Base-by-base conservation (phyloP, 768 basidiomycete species). In the Pisolithus orientalis region DNA sequence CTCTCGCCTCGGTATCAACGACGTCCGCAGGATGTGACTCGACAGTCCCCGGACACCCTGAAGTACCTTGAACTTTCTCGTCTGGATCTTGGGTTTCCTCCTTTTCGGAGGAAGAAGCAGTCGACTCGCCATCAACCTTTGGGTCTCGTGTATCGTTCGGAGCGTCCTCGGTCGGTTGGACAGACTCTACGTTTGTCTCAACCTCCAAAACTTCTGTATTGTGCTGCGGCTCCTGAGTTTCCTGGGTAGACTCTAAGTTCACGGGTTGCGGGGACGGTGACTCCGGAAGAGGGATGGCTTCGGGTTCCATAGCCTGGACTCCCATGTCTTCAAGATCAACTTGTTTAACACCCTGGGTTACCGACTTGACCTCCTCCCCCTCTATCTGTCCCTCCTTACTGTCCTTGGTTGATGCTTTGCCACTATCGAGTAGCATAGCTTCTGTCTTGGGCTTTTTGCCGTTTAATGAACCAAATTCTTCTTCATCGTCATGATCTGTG, bases 311-410 rank as follows among this genome's bases (percentile, higher is more conserved):
- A 13, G 55, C 56, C 27, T 57, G 57, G 31, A 51, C 52, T 39
- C 54, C 57, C 49, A 53, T 55, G 29, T 75, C 82, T 37, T 79
- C 78, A 46, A 87, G 67, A 49, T 82, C 85, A 47, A 87, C 85
- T 56, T 83, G 76, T 55, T 83, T 73, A 46, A 88, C 87, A 4
- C 85, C 85, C 60, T 77, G 63, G 0, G 85, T 86, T 54, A 89
- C 84, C 59, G 83, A 84, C 63, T 83, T 86, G 24, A 88, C 84
- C 31, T 71, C 81, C 52, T 71, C 70, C n/a, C 58, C 62, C 50
- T 68, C 71, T 27, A 7, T 11, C 32, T 7, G 46, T 21, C 34
- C 46, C 5, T 25, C 9, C 4, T 25, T 16, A 37, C 46, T 14
- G 21, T 37, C 46, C 17, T 37, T 32, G 17, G 46, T 13, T 6